Percentiles rank a stretch among this genome's conserved stretches.
phyloP scores from a whole-genome alignment of 169 alveolate genomes.

The Plasmodium vivax region DNA sequence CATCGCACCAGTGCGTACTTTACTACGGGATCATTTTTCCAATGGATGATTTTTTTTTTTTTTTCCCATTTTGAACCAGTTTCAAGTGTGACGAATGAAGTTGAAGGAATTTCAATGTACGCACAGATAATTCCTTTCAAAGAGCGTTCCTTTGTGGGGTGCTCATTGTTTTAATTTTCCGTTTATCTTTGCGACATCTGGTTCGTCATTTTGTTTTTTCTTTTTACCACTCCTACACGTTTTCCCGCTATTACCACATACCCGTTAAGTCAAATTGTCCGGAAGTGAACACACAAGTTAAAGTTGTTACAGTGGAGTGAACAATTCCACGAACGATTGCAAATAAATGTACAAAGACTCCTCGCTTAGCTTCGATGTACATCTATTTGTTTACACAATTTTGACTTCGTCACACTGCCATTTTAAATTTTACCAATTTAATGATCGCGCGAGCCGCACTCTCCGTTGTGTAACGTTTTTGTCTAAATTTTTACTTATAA shows the following conservation, averaged over 20 bases:
- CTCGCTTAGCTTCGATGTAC: not conserved
- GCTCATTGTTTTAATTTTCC: not conserved
- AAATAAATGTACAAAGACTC: not conserved
- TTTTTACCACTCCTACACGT: not conserved
- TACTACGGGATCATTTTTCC: not conserved
- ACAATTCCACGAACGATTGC: not conserved
- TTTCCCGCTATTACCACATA: not conserved
- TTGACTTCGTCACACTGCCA: not conserved
- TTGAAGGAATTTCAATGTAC: not conserved
- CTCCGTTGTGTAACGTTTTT: not conserved
- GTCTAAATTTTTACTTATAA: not conserved
- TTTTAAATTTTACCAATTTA: not conserved
- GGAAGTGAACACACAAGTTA: not conserved
- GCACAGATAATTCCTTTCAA: not conserved
- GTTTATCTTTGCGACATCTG: not conserved
- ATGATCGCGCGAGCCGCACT: not conserved
- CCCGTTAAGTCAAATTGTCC: not conserved
- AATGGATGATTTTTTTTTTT: not conserved
- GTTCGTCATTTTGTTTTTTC: slow-evolving; percentile 1
- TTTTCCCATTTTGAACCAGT: not conserved
- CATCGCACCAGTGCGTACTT: not conserved
- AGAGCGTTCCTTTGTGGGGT: not conserved
- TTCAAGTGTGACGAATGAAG: not conserved
- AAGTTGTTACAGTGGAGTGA: not conserved
- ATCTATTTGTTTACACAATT: not conserved